Percentiles rank a stretch among this genome's conserved stretches.
Evolutionary conservation across 139 green algal genomes (phyloP).

Genomic region (Chara braunii): DNA sequence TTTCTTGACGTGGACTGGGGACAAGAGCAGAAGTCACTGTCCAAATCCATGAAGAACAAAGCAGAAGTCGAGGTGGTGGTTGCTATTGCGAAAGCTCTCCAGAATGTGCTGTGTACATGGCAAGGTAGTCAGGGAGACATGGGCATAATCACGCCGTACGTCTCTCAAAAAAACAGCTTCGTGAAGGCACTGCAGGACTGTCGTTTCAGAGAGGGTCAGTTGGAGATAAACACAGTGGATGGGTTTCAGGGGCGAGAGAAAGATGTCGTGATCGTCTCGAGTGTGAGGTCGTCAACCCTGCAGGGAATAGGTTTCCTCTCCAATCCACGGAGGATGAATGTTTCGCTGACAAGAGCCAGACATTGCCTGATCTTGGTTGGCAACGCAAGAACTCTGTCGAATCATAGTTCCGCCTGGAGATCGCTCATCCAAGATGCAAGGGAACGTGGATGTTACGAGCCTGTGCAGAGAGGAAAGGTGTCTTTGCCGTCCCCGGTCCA

Average conservation of each 20-base stretch:
- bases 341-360: conserved; percentile 12
- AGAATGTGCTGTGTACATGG: too few species aligned
- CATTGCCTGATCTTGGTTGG: conserved; percentile 23
- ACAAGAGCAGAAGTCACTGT: too few species aligned
- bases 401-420: neutral
- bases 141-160: conserved; percentile 15
- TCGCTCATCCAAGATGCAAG: conserved; percentile 3
- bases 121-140: too few species aligned
- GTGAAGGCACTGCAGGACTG: too few species aligned
- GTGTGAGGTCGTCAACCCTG: conserved; percentile 22
- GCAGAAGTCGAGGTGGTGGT: too few species aligned
- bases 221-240: conserved; percentile 41
- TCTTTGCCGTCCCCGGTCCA: too few species aligned
- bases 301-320: too few species aligned
- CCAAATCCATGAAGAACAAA: too few species aligned
- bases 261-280: conserved; percentile 50
- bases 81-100: too few species aligned
- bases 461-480: too few species aligned
- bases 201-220: neutral
- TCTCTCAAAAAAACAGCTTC: neutral
- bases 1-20: too few species aligned
- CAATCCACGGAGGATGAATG: too few species aligned
- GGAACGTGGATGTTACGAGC: conserved; percentile 15
- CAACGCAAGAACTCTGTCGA: conserved; percentile 7
- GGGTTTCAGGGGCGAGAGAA: conserved; percentile 80